Evolutionary conservation across 176 grass and related monocot genomes (phyloP), one percentile per base, ranked within the genome.

Genomic region (Rhynchospora breviuscula): DNA sequence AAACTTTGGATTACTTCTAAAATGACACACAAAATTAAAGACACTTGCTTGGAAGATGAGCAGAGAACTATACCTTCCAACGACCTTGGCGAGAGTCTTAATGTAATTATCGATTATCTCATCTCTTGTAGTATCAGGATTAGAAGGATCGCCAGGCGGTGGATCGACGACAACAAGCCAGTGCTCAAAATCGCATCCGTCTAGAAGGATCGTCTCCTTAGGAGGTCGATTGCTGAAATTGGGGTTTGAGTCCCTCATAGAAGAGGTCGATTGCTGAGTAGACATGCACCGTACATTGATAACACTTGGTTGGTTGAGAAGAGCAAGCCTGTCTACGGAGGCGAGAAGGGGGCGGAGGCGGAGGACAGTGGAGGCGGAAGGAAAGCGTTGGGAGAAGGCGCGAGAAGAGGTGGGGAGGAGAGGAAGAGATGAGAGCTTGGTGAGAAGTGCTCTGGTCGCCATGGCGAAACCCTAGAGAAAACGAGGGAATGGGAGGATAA

Each of bases 131-230:
- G 84, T 5, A 1, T 92, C 87, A 18, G 95, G 92, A 51, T 88
- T 89, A 2, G 18, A 33, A 44, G 73, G 6, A 52, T 91, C 53
- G n/a, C 92, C 89, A 0, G 88, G 69, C 0, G 94, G 92, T 51
- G 90, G 88, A 14, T 97, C 94, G 90, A 97, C 67, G 78, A 97
- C 90, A 62, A 97, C 78, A 10, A 97, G 90, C 92, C 92, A 97
- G 67, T 97, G 95, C 86, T 97, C 90, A 66, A 97, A 97, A 84
- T 97, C 92, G 59, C 92, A 97, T 0, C 92, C 95, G 10, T 97
- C 95, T 19, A 94, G 85, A 49, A 94, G 85, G 56, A 97, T 94
- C 5, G 92, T 93, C 87, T 97, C 90, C 56, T 94, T 94, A 52
- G 94, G 90, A 0, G 94, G 94, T 5, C 89, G 87, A 63, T 91